A percentile compares a stretch with the other conserved stretches of the same genome.
These are phyloP conservation scores for Pseudogymnoascus sp. DNA, from an alignment of 2,329 filamentous ascomycete species.

Conservation along the genomic window DNA sequence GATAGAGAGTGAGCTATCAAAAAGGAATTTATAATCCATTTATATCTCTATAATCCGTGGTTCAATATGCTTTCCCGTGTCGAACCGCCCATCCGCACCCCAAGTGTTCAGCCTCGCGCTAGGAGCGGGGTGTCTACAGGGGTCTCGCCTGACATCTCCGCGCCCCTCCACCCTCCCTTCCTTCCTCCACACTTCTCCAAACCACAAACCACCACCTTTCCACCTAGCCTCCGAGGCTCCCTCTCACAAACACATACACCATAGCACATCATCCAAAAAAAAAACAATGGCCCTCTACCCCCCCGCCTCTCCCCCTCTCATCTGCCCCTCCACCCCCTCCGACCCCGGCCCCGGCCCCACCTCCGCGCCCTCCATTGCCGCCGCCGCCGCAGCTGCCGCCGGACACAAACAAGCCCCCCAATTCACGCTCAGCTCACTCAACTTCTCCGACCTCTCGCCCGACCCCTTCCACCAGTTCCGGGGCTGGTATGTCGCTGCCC, in stretches of 20 bases:
- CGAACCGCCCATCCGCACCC: too few species aligned
- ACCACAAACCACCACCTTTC: too few species aligned
- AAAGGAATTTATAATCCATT: too few species aligned
- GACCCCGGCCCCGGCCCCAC: background rate
- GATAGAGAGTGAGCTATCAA: too few species aligned
- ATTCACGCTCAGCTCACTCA: conserved; percentile 60
- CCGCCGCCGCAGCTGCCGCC: conserved; percentile 56
- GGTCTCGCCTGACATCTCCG: background rate
- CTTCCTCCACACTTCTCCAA: background rate
- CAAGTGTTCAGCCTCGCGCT: background rate
- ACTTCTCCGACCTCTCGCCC: conserved; percentile 49
- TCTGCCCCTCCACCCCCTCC: background rate
- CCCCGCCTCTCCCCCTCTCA: background rate
- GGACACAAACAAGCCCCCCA: conserved; percentile 61
- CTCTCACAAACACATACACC: too few species aligned
- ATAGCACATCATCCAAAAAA: too few species aligned
- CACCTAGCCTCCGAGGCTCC: too few species aligned
- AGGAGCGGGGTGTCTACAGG: background rate
- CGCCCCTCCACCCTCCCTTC: background rate
- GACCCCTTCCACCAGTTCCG: conserved; percentile 80
- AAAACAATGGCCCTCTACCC: background rate
- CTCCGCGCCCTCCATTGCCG: conserved; percentile 19
- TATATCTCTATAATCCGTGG: too few species aligned
- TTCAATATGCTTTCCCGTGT: too few species aligned
- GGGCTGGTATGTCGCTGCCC: conserved; percentile 74